These are phyloP conservation scores for Carex kokanica DNA, from an alignment of 176 grass and related monocot genomes.

Conservation along the genomic window DNA sequence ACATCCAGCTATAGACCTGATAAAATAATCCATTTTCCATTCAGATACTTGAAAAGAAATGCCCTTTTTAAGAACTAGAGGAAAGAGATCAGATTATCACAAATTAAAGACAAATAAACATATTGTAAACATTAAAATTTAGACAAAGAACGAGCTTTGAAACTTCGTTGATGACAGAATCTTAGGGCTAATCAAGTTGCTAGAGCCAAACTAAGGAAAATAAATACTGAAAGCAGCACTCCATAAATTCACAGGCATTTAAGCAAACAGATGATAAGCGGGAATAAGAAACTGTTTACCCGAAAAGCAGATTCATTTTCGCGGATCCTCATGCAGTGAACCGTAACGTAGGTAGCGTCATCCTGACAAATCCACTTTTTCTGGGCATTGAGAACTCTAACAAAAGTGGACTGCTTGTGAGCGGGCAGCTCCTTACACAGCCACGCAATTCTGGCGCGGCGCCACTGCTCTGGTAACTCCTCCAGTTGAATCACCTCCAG, in stretches of 20 bases:
- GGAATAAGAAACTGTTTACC: conserved; percentile 32
- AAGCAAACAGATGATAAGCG: conserved; percentile 28
- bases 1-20: conserved; percentile 97
- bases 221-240: background rate
- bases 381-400: conserved; percentile 96
- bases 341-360: conserved; percentile 75
- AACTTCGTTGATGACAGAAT: background rate
- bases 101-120: background rate
- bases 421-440: conserved; percentile 99
- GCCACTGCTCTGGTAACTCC: conserved; percentile 91
- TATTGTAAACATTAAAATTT: background rate
- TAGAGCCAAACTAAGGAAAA: background rate
- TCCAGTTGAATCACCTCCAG: conserved; percentile 72
- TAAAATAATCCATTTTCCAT: conserved; percentile 37
- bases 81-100: background rate
- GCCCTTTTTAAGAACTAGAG: background rate
- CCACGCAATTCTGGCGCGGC: conserved; percentile 88
- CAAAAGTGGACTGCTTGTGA: conserved; percentile 82
- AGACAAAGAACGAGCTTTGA: background rate
- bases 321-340: conserved; percentile 86
- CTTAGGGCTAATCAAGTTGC: background rate
- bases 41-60: conserved; percentile 27
- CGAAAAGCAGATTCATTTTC: conserved; percentile 82
- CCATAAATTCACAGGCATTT: background rate
- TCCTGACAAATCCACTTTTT: conserved; percentile 89